Conservation (phyloP, 805 yeast species). For the Schwanniomyces sp. region DNA sequence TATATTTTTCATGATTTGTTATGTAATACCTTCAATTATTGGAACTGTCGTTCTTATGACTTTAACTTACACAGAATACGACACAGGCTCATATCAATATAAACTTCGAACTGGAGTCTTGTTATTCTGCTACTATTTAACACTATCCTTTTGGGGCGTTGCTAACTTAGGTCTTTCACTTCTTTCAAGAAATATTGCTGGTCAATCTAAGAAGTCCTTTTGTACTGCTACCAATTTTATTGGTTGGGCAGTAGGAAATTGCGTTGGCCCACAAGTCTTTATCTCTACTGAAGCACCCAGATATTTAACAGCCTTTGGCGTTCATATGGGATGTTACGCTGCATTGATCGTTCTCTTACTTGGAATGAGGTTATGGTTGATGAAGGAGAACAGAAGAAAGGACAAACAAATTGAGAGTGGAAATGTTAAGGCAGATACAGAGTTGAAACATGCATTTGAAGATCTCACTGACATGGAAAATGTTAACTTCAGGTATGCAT, state of each 20-base stretch:
- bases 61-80: conserved; percentile 7
- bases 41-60: conserved; percentile 20
- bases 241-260: conserved; percentile 26
- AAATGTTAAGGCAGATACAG: conserved; percentile 3
- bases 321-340: conserved; percentile 15
- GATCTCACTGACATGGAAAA: conserved; percentile 24
- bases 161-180: conserved; percentile 19
- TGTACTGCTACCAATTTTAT: conserved; percentile 19
- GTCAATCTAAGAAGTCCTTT: conserved; percentile 23
- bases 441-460: conserved; percentile 19
- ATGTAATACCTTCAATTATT: conserved; percentile 20
- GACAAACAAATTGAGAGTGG: conserved; percentile 9
- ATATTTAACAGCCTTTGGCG: conserved; percentile 18
- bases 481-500: conserved; percentile 6
- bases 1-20: conserved; percentile 13
- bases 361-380: conserved; percentile 10
- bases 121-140: conserved; percentile 25
- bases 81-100: not conserved
- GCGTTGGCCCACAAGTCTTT: conserved; percentile 24
- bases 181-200: conserved; percentile 19
- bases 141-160: conserved; percentile 23
- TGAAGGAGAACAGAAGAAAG: conserved; percentile 13
- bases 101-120: conserved; percentile 27
- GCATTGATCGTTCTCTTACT: conserved; percentile 16
- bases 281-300: conserved; percentile 21